Base-by-base conservation (phyloP, 1,284 basidiomycete genomes). In the Heterobasidion occidentale region DNA sequence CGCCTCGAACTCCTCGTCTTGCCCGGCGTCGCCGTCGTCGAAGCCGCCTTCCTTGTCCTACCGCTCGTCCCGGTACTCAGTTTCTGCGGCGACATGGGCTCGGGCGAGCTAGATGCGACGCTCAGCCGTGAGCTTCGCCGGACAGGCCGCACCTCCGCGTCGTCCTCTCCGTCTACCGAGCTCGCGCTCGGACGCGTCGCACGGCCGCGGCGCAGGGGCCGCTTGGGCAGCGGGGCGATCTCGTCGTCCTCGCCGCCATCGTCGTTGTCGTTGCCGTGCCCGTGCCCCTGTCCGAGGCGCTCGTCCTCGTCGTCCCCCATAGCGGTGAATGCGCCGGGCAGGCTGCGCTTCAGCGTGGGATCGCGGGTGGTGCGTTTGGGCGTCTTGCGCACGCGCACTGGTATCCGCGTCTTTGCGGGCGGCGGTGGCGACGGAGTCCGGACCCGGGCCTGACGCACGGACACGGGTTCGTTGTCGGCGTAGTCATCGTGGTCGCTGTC, bases 241-340 rank as follows among this genome's bases (percentile, higher is more conserved):
- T 73, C 68, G 38, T 83, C 83, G 42, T 77, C 78, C 33, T 78
- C 74, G 50, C 71, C 70, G 8, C 70, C 55, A 15, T 44, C 49
- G 9, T 38, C 27, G 11, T 19, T n/a, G 44, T n/a, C 38, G n/a
- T 19, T 47, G 20, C 27, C 42, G 4, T 27, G 27, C 27, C 27
- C 27, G 27, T 27, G 27, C 5, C 3, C 1, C 27, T 27, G 27
- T 1, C 27, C 27, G 27, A 27, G 27, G 27, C 27, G 27, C 4
- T 27, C 27, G 14, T n/a, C 67, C 3, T 75, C 71, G 20, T 81
- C 78, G 5, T 80, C 80, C 38, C 12, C 12, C n/a, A 11, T n/a
- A 35, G 75, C 75, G 65, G 79, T 74, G 55, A 86, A 68, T 5
- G 75, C 70, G 1, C 84, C 84, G 2, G 84, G 84, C 53, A 87